Evolutionary conservation across 768 basidiomycete genomes (phyloP), one percentile per base, ranked within the genome.

Genomic region (Leccinellum albellum): DNA sequence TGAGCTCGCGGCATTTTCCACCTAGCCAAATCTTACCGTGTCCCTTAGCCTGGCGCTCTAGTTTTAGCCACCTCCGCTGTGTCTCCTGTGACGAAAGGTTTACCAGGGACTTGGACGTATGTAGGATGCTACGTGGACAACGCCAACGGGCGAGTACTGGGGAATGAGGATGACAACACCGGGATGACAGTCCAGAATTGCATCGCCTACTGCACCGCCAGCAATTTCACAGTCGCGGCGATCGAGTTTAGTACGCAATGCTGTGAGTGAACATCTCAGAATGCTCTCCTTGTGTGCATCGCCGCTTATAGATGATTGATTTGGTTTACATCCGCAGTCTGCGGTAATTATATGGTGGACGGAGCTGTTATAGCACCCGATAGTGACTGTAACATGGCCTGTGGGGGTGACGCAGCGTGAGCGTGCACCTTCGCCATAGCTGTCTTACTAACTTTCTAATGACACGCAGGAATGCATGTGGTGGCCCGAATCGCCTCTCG

Each of bases 81-180:
- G 4, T 58, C 54, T 7, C 80, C 82, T 0, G 82, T 87, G 26
- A 78, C 74, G 1, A 66, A 65, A 12, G 82, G 79, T 23, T 80
- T 89, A 5, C 82, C 83, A 0, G 68, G 69, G 5, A 74, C 74
- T 24, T 89, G 86, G 84, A 72, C 74, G 0, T 89, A 88, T 53
- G 78, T 71, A 23, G 82, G 76, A 6, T 89, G 89, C 64, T 91
- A 81, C 69, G 82, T 89, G 82, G 89, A 91, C 66, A 84, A 84
- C 53, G 82, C 79, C 0, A 66, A 79, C 62, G 89, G 89, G 13
- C 86, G 88, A 12, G 74, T 85, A n/a, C 75, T 89, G 55, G 62
- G 70, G 26, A 74, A 71, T 31, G 75, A 80, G 61, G 56, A 76
- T 0, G 75, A 79, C 53, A 67, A 63, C 42, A 68, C 59, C 47